Evolutionary conservation across 805 yeast species (phyloP).

Genomic region (Ogataea henricii): DNA sequence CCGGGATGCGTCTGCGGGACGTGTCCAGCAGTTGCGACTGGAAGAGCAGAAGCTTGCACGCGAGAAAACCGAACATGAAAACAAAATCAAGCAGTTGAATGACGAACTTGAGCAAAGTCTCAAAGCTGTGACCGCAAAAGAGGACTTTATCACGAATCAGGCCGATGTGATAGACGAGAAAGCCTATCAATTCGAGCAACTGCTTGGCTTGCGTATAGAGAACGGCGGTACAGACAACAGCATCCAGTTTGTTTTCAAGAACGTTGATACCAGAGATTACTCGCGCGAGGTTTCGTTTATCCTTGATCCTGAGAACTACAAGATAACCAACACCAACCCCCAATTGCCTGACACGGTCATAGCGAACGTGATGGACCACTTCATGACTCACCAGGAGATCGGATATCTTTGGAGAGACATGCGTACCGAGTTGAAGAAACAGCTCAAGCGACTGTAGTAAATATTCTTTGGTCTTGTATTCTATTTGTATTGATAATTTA

Average conservation of each 20-base stretch:
- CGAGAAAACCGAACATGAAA: slow-evolving; percentile 28
- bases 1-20: slow-evolving; percentile 37
- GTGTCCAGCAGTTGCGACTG: slow-evolving; percentile 41
- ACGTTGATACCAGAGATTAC: slow-evolving; percentile 48
- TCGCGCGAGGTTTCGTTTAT: slow-evolving; percentile 46
- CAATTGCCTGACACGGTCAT: slow-evolving; percentile 27
- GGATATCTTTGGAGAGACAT: slow-evolving; percentile 38
- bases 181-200: slow-evolving; percentile 44
- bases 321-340: slow-evolving; percentile 40
- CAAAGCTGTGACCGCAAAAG: slow-evolving; percentile 29
- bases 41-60: slow-evolving; percentile 38
- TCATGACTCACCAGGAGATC: slow-evolving; percentile 32
- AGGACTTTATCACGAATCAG: slow-evolving; percentile 39
- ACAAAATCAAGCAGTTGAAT: slow-evolving; percentile 34
- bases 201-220: slow-evolving; percentile 50
- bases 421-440: slow-evolving; percentile 28
- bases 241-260: slow-evolving; percentile 45
- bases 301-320: slow-evolving; percentile 40
- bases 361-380: slow-evolving; percentile 22
- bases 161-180: slow-evolving; percentile 43
- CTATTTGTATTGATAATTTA: slow-evolving; percentile 1
- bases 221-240: slow-evolving; percentile 37
- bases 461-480: background rate
- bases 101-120: slow-evolving; percentile 26
- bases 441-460: background rate